These are phyloP conservation scores for Diplodia sapinea DNA, from an alignment of 2,329 filamentous ascomycete genomes.

Conservation along the genomic window DNA sequence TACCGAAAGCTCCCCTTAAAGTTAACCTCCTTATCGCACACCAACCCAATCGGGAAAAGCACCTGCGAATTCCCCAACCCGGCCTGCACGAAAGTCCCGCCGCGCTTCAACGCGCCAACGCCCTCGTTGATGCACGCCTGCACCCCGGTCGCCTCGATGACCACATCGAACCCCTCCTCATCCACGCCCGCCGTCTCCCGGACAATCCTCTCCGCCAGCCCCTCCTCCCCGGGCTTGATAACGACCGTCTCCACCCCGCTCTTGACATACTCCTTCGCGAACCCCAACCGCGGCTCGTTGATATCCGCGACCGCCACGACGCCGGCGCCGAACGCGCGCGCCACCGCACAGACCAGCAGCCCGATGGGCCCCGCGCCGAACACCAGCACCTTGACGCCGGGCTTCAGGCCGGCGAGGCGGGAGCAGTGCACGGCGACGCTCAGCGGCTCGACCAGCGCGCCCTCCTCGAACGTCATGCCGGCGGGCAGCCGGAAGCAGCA, in stretches of 20 bases:
- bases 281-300: conserved; percentile 61
- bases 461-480: conserved; percentile 47
- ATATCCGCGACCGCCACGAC: conserved; percentile 69
- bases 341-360: conserved; percentile 60
- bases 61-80: conserved; percentile 36
- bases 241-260: conserved; percentile 59
- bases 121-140: conserved; percentile 35
- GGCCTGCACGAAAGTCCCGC: conserved; percentile 38
- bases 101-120: conserved; percentile 33
- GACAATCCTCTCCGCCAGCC: conserved; percentile 28
- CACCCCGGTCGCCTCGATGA: conserved; percentile 38
- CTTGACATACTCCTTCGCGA: conserved; percentile 62
- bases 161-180: conserved; percentile 33
- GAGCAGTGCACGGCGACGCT: conserved; percentile 86
- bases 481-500: conserved; percentile 48
- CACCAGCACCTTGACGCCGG: conserved; percentile 78
- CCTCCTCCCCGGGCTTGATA: conserved; percentile 31
- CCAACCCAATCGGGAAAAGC: conserved; percentile 36
- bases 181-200: conserved; percentile 2
- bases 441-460: conserved; percentile 62
- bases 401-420: conserved; percentile 72
- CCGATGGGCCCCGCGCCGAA: conserved; percentile 78
- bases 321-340: conserved; percentile 67
- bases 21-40: conserved; percentile 39
- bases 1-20: conserved; percentile 42